Percentiles rank a stretch among this genome's conserved stretches.
phyloP scores from a whole-genome alignment of 495 filamentous ascomycete species.

The Aspergillus taichungensis region DNA sequence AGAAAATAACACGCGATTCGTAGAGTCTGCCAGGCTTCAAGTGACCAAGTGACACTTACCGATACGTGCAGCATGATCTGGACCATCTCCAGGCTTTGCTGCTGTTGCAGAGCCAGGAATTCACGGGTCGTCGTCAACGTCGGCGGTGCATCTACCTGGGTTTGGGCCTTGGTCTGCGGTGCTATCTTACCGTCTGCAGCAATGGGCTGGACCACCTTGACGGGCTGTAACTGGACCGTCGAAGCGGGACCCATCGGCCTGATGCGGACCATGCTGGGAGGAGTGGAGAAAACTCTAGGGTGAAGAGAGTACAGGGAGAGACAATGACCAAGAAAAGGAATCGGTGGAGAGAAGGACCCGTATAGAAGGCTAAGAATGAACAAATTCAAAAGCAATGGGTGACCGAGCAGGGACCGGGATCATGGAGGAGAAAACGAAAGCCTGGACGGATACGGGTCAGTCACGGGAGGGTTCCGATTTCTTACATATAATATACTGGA shows the following conservation, averaged over 20 bases:
- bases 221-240: slow-evolving; percentile 12
- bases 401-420: too few species aligned
- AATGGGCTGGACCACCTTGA: not conserved
- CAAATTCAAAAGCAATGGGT: too few species aligned
- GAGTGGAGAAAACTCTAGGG: too few species aligned
- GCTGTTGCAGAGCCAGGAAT: slow-evolving; percentile 15
- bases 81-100: slow-evolving; percentile 41
- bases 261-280: slow-evolving; percentile 15
- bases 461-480: too few species aligned
- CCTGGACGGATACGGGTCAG: too few species aligned
- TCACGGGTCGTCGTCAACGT: slow-evolving; percentile 1
- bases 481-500: too few species aligned
- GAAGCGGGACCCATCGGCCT: slow-evolving; percentile 15
- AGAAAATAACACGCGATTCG: not conserved
- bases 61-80: slow-evolving; percentile 39
- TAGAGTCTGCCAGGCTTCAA: not conserved
- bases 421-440: too few species aligned
- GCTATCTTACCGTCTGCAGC: not conserved
- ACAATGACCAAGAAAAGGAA: too few species aligned
- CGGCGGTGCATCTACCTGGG: slow-evolving; percentile 6
- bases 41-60: slow-evolving; percentile 13
- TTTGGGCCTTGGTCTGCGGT: slow-evolving; percentile 10
- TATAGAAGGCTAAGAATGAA: too few species aligned
- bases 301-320: too few species aligned
- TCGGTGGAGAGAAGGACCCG: too few species aligned